Percentiles rank a stretch among this genome's conserved stretches.
phyloP scores from a whole-genome alignment of 1,284 basidiomycete species.

The Moesziomyces globuligerus region DNA sequence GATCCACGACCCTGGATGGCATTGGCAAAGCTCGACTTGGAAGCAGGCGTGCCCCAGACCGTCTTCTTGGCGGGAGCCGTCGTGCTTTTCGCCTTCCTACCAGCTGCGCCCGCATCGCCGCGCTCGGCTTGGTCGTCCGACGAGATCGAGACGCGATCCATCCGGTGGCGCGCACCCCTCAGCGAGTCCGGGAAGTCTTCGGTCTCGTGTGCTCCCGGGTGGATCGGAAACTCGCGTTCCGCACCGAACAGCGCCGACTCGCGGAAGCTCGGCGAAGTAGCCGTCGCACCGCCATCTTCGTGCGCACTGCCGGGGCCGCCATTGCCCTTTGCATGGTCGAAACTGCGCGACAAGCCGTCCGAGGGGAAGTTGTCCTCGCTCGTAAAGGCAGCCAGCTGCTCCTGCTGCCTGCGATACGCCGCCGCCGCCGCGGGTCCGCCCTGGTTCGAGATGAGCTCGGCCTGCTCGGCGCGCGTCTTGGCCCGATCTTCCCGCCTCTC shows the following conservation, averaged over 20 bases:
- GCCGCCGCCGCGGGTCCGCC: constrained; percentile 35
- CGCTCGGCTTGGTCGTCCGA: constrained; percentile 36
- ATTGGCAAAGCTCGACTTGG: constrained; percentile 42
- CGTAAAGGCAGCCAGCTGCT: constrained; percentile 35
- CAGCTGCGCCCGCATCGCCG: background rate
- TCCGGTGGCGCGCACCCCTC: constrained; percentile 17
- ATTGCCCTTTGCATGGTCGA: constrained; percentile 20
- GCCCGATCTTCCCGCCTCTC: constrained; percentile 60
- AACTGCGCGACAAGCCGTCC: constrained; percentile 47
- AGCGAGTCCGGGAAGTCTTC: constrained; percentile 58
- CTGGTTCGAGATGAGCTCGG: constrained; percentile 40
- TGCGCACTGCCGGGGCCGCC: constrained; percentile 6
- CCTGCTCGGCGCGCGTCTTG: constrained; percentile 57
- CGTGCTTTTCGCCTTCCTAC: constrained; percentile 1
- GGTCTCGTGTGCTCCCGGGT: constrained; percentile 49
- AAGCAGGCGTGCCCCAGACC: constrained; percentile 65
- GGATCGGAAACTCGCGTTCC: constrained; percentile 60
- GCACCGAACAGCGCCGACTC: constrained; percentile 63
- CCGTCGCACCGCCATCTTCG: constrained; percentile 12
- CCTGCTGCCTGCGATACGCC: constrained; percentile 43
- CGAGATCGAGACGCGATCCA: constrained; percentile 35
- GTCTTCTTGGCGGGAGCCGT: constrained; percentile 44
- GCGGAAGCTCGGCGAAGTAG: constrained; percentile 54
- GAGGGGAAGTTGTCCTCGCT: constrained; percentile 45
- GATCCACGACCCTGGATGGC: constrained; percentile 36